Conservation (phyloP, 352 stramenopile species). For the Phytophthora meadii region DNA sequence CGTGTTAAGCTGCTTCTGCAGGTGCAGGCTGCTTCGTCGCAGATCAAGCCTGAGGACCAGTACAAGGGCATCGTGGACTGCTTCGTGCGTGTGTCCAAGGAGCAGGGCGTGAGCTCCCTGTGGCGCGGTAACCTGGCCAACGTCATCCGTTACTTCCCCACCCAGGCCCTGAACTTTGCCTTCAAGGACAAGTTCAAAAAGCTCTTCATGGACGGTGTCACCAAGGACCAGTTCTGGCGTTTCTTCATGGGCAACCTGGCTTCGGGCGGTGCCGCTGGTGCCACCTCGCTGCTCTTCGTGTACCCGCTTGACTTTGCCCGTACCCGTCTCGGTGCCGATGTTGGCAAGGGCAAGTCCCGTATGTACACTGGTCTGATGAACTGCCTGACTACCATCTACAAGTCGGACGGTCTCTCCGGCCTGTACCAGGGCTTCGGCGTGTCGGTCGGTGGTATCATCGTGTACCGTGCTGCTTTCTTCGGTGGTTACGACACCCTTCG, state of each 20-base stretch:
- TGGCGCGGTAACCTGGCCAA: conserved; percentile 93
- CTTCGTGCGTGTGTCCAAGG: conserved; percentile 88
- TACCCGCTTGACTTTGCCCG: conserved; percentile 99
- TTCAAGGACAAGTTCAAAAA: conserved; percentile 96
- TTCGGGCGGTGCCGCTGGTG: conserved; percentile 97
- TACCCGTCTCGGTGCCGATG: conserved; percentile 98
- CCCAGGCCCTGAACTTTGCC: conserved; percentile 93
- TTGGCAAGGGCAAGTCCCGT: conserved; percentile 96
- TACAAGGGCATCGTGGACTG: conserved; percentile 94
- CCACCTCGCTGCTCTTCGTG: conserved; percentile 96
- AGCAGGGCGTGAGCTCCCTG: conserved; percentile 91
- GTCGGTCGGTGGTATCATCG: conserved; percentile 98
- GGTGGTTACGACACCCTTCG: conserved; percentile 98
- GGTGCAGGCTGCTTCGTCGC: conserved; percentile 89
- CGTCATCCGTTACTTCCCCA: conserved; percentile 94
- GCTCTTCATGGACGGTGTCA: conserved; percentile 86
- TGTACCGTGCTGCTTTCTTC: conserved; percentile 99
- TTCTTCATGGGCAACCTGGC: conserved; percentile 99
- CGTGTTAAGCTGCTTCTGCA: conserved; percentile 94
- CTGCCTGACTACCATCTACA: conserved; percentile 97
- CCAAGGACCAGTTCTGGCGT: conserved; percentile 97
- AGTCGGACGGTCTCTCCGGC: conserved; percentile 87
- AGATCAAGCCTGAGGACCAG: conserved; percentile 93
- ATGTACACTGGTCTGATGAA: conserved; percentile 98
- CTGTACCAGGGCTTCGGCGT: conserved; percentile 99